Evolutionary conservation across 768 basidiomycete genomes (phyloP).

Genomic region (Phaeotremella fagi): DNA sequence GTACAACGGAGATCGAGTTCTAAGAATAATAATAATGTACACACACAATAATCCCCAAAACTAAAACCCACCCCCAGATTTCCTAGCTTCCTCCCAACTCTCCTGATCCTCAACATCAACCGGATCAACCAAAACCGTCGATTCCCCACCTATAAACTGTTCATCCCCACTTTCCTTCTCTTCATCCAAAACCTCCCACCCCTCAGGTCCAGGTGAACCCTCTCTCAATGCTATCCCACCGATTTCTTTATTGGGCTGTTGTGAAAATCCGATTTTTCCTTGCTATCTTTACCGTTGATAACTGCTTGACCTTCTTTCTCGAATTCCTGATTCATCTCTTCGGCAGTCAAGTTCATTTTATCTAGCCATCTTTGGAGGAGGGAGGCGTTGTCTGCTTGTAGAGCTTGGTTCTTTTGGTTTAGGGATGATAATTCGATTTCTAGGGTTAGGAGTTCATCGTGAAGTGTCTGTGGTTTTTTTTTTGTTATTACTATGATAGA

Average conservation of each 20-base stretch:
- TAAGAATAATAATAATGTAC: too few relatives aligned
- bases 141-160: neutral
- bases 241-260: slow-evolving; percentile 26
- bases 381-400: slow-evolving; percentile 88
- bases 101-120: slow-evolving; percentile 3
- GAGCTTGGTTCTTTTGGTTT: slow-evolving; percentile 75
- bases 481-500: too few relatives aligned
- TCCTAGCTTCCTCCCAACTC: slow-evolving; percentile 29
- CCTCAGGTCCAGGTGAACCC: neutral
- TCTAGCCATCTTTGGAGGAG: slow-evolving; percentile 96
- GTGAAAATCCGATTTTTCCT: slow-evolving; percentile 32
- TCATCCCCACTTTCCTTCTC: neutral
- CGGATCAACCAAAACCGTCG: neutral
- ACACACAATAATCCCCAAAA: too few relatives aligned
- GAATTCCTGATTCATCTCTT: slow-evolving; percentile 84
- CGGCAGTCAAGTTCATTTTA: slow-evolving; percentile 84
- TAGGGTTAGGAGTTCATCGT: slow-evolving; percentile 89
- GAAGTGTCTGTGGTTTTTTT: too few relatives aligned
- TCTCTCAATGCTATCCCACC: slow-evolving; percentile 3
- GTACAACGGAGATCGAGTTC: too few relatives aligned
- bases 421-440: slow-evolving; percentile 87
- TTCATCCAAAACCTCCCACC: neutral
- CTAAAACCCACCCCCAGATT: too few relatives aligned
- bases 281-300: slow-evolving; percentile 4
- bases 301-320: slow-evolving; percentile 30